Base-by-base conservation (phyloP, 805 yeast species). In the Cyberlindnera maclurae region DNA sequence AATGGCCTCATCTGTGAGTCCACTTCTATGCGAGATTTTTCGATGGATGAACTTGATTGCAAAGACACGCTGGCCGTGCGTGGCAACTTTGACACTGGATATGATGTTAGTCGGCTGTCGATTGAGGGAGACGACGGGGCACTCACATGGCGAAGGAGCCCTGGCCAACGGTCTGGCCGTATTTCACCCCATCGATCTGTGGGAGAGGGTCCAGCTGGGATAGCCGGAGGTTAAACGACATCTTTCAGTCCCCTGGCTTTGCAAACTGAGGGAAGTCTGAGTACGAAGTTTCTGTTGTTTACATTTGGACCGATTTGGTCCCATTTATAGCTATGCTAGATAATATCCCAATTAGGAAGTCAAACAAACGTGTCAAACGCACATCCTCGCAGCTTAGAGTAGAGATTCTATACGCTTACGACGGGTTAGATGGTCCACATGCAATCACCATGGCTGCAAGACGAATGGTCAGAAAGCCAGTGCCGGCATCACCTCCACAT, bases 71-170 rank as follows among this genome's bases (percentile, higher is more conserved):
- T 55, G 57, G 26, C 52, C 57, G 31, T 62, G 42, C 31, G 40
- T 37, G n/a, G 79, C 83, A 9, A 62, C 57, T 47, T 76, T 74
- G 4, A 79, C 82, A 38, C 70, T 64, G 15, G 26, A 15, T 3
- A 11, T 8, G 15, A 4, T 10, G 30, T 37, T 31, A 34, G 26
- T 33, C 22, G 13, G 9, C 17, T 15, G 31, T 20, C 15, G 5
- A 24, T 28, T 26, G 15, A 9, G 30, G 34, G 20, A 35, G 8
- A 3, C 16, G 33, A 12, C 26, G 18, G 11, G 5, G 9, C 27
- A 57, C 69, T 20, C 47, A 64, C 69, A 74, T 65, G 2, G 83
- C 86, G 63, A 79, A 79, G 0, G 84, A 67, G 2, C 87, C 87
- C 46, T 76, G 78, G 0, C 86, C 87, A 12, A 79, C 64, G 0